These are phyloP conservation scores for Gliomastix tumulicola DNA, from an alignment of 2,329 filamentous ascomycete genomes.

Conservation along the genomic window DNA sequence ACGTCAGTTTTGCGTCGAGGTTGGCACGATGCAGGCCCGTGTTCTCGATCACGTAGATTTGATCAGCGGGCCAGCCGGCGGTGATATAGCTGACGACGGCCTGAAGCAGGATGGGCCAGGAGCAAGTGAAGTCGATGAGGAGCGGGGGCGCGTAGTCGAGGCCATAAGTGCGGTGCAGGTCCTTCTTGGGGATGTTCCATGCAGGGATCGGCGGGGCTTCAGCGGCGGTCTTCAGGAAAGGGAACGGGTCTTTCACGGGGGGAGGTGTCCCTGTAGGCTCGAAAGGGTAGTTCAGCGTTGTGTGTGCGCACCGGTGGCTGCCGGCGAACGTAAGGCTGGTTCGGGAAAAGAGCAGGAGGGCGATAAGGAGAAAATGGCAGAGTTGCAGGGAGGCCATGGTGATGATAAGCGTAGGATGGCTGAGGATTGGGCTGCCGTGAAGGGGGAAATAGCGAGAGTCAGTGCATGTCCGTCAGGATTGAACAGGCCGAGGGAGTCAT, in stretches of 20 bases:
- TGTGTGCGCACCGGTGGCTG: no score
- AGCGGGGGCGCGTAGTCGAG: slow-evolving; percentile 37
- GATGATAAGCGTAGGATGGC: no score
- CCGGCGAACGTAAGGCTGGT: no score
- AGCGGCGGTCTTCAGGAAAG: slow-evolving; percentile 23
- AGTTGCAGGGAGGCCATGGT: no score
- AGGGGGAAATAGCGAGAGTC: no score
- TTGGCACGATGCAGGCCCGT: slow-evolving; percentile 50
- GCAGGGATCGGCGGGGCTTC: slow-evolving; percentile 32
- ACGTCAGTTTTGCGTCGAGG: slow-evolving; percentile 32
- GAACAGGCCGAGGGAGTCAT: no score
- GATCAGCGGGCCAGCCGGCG: slow-evolving; percentile 48
- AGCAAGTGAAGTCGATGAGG: slow-evolving; percentile 52
- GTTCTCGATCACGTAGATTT: slow-evolving; percentile 54
- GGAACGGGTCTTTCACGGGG: slow-evolving; percentile 34
- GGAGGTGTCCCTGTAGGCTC: slow-evolving; percentile 25
- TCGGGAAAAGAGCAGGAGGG: no score
- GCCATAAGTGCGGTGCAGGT: slow-evolving; percentile 28
- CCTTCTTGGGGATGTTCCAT: slow-evolving; percentile 32
- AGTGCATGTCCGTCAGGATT: no score
- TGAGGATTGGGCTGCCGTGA: no score
- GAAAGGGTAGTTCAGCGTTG: no score
- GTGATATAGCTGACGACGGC: slow-evolving; percentile 50
- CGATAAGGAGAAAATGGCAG: no score
- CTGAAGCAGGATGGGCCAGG: slow-evolving; percentile 48